Base-by-base conservation (phyloP, 2,329 filamentous ascomycete species). In the Rhynchosporium agropyri region DNA sequence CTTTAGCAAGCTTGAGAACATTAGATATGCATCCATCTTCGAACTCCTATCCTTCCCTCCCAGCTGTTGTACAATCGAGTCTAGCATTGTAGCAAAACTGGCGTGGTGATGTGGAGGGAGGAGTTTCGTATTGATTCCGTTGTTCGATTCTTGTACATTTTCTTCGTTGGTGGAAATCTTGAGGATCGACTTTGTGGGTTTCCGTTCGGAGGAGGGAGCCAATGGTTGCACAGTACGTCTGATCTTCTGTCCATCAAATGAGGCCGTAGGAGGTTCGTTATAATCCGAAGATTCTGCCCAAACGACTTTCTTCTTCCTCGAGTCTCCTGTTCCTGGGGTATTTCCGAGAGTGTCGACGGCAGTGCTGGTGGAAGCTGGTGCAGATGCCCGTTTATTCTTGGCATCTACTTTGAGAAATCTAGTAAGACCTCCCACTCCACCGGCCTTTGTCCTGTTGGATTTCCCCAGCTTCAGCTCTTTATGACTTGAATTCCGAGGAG, bases 11-110 rank as follows among this genome's bases (percentile, higher is more conserved):
- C 87, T 84, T 38, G 89, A 85, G 50, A 99, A 80, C 71, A 89
- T 89, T 74, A 88, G 87, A 72, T 99, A 98, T 55, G 93, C 91
- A 77, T 99, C 95, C 38, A 95, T 77, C 68, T 89, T 89, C 12
- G 86, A 87, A 62, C 87, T 84, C 59, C 89, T 83, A 68, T 92
- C 89, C 36, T 86, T 80, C 28, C 90, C 87, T 43, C 89, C 90
- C 54, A 99, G 83, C 76, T 95, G 90, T 76, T 91, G 88, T 42
- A 92, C 83, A 4, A 92, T 86, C 0, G 91, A 96, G 70, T 96
- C 90, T 67, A 98, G 78, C 88, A 97, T 95, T 70, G 86, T 86
- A 67, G 84, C 83, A 62, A 97, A 87, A 45, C 84, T 88, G 50
- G 83, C 79, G 75, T 77, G 71, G n/a, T 70, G 69, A 53, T 71